These are phyloP conservation scores for fission yeast (Schizosaccharomyces pombe) DNA, from an alignment of 805 yeast genomes.

Conservation along the genomic window DNA sequence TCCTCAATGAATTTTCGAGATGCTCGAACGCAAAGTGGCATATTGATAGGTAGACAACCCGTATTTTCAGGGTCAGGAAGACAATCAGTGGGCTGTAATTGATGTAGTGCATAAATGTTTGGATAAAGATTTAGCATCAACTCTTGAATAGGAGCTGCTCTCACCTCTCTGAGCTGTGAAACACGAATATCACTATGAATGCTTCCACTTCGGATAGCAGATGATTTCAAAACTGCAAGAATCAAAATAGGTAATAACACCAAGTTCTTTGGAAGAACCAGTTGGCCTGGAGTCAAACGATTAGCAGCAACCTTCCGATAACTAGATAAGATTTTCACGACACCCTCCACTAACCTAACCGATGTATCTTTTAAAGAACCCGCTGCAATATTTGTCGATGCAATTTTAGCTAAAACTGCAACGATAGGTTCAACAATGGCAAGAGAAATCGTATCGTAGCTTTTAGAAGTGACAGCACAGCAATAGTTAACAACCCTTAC, in stretches of 20 bases:
- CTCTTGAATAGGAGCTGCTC: constrained; percentile 30
- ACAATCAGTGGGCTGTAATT: constrained; percentile 35
- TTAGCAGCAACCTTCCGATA: constrained; percentile 27
- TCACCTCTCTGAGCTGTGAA: constrained; percentile 27
- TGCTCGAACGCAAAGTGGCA: constrained; percentile 29
- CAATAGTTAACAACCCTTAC: constrained; percentile 70
- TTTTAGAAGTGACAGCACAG: constrained; percentile 55
- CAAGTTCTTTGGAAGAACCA: constrained; percentile 63
- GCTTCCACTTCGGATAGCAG: constrained; percentile 30
- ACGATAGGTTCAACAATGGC: constrained; percentile 51
- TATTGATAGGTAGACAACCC: constrained; percentile 15
- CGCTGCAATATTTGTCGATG: constrained; percentile 9
- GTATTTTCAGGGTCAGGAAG: constrained; percentile 16
- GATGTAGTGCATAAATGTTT: constrained; percentile 48
- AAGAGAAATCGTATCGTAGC: constrained; percentile 51
- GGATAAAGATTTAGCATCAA: constrained; percentile 57
- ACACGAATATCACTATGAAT: constrained; percentile 42
- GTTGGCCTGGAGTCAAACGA: constrained; percentile 28
- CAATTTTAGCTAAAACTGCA: constrained; percentile 17
- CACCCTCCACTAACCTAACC: constrained; percentile 28
- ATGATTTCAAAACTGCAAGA: constrained; percentile 45
- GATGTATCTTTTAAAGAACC: constrained; percentile 23
- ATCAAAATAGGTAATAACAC: constrained; percentile 44
- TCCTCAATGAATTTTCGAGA: constrained; percentile 22
- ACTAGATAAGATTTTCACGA: constrained; percentile 33